Base-by-base conservation (phyloP, 208 protist genomes). In the Naegleria lovaniensis region DNA sequence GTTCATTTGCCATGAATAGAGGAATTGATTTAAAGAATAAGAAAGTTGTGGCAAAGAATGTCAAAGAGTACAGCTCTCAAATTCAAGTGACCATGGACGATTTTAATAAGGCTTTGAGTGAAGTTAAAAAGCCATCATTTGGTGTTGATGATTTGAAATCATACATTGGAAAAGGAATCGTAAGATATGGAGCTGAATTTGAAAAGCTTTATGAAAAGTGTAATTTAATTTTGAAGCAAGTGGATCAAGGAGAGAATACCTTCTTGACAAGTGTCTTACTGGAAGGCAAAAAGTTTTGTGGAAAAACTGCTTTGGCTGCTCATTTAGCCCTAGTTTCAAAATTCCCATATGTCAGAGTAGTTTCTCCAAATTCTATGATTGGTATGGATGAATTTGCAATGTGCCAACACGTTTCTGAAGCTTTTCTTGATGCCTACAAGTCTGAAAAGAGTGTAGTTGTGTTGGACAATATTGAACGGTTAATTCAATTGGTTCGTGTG, bases 361-460 rank as follows among this genome's bases (percentile, higher is more conserved):
- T 99, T 90, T 96, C 96, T 33, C 95, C 96, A 25, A 95, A 98
- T 25, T 92, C 96, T 85, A 96, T 99, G 92, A 95, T 99, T 58
- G 96, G 96, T 48, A 97, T 97, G 90, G 51, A 85, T n/a, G 94
- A 97, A 84, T 25, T 29, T 52, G 92, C 91, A 0, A 96, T 96
- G 76, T 94, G 95, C 33, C 97, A 97, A 90, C 95, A 96, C 48
- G 98, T 99, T 90, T 96, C 95, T 75, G 98, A 98, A 92, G 95
- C 97, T 25, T 99, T 99, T 93, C 97, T 99, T 91, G 98, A 99
- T 93, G 97, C 98, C 43, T 99, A 99, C 95, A 98, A 98, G 93
- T 99, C 98, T 22, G 93, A 96, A 22, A 67, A 95, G 11, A 97
- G 95, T 92, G 95, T 98, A 76, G 97, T 99, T 84, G 96, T 99